Conservation (phyloP, 768 basidiomycete genomes). For the Collybiopsis confluens region DNA sequence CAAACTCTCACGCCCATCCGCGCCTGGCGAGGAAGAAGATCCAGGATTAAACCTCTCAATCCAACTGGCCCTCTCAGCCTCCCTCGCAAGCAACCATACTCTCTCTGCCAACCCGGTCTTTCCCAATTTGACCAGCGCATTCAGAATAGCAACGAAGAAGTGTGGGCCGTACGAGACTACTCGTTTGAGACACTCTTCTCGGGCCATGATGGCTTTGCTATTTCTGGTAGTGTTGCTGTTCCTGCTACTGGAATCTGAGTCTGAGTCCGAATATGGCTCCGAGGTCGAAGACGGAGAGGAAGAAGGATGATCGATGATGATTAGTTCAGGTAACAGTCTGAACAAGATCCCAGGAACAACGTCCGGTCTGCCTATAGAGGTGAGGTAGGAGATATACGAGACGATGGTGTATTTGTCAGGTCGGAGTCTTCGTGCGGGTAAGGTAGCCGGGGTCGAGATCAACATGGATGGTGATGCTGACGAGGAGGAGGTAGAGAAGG, state of each 20-base stretch:
- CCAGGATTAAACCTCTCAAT: conserved; percentile 16
- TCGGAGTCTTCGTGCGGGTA: too few species aligned
- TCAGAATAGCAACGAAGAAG: conserved; percentile 55
- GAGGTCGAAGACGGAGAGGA: too few species aligned
- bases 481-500: background rate
- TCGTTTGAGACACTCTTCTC: conserved; percentile 26
- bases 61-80: conserved; percentile 58
- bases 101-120: conserved; percentile 52
- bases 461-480: too few species aligned
- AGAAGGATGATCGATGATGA: conserved; percentile 32
- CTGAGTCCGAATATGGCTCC: too few species aligned
- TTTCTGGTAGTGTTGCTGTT: too few species aligned
- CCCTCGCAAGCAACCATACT: conserved; percentile 59
- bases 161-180: conserved; percentile 53
- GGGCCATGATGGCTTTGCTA: conserved; percentile 18
- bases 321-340: conserved; percentile 51
- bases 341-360: conserved; percentile 46
- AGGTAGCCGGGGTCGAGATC: too few species aligned
- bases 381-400: conserved; percentile 48
- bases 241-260: too few species aligned
- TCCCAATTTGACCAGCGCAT: conserved; percentile 55
- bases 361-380: conserved; percentile 42
- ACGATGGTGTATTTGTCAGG: conserved; percentile 46
- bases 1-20: too few species aligned
- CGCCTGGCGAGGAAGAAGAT: too few species aligned